phyloP scores from a whole-genome alignment of 805 yeast species.

The Lachancea sp. region DNA sequence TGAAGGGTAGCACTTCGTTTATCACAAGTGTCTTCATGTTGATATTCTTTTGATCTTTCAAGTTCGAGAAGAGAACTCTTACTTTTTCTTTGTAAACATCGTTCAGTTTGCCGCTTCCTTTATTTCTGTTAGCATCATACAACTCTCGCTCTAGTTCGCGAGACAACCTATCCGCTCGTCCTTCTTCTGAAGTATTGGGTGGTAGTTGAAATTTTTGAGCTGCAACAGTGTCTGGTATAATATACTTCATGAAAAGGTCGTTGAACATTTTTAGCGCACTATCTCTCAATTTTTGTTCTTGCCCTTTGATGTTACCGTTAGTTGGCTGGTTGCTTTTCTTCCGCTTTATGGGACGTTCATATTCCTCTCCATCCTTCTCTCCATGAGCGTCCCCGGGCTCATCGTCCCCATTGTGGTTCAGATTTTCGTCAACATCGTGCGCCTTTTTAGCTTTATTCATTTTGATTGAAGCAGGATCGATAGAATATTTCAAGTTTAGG shows the following conservation, averaged over 20 bases:
- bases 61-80: constrained; percentile 57
- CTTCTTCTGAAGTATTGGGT: constrained; percentile 31
- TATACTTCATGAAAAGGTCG: constrained; percentile 38
- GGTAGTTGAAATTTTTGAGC: constrained; percentile 23
- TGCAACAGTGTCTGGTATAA: constrained; percentile 27
- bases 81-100: constrained; percentile 56
- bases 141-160: constrained; percentile 46
- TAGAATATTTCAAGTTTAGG: constrained; percentile 28
- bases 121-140: constrained; percentile 34
- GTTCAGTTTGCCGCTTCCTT: constrained; percentile 18
- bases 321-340: not conserved
- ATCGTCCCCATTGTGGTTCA: not conserved
- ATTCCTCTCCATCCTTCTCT: constrained; percentile 6
- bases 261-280: constrained; percentile 48
- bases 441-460: not conserved
- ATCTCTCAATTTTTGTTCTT: constrained; percentile 36
- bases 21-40: constrained; percentile 53
- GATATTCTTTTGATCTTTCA: constrained; percentile 50
- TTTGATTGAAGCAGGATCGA: constrained; percentile 30
- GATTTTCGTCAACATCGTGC: not conserved
- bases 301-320: constrained; percentile 1
- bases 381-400: constrained; percentile 1
- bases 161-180: constrained; percentile 42
- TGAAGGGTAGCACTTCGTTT: constrained; percentile 46
- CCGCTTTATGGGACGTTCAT: constrained; percentile 1